Base-by-base conservation (phyloP, 2,329 filamentous ascomycete species). In the Penicillium sp. region DNA sequence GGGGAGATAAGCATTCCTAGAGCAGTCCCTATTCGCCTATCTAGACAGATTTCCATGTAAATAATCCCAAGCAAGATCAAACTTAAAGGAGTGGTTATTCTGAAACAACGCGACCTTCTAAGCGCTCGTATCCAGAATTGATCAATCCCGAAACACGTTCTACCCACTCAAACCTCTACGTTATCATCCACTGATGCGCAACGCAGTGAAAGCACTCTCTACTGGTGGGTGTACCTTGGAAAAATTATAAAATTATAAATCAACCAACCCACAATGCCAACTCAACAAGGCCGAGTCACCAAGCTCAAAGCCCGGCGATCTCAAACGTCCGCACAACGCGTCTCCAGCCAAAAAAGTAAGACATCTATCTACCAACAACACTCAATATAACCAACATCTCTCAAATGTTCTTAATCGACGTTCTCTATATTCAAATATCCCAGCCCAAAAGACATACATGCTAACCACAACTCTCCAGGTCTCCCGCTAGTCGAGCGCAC, bases 401-500 rank as follows among this genome's bases (percentile, higher is more conserved):
- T 31, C 14, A 7, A 33, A 5, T 10, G 5, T 39, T 39, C 35
- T 11, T 10, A 10, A 3, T 19, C 35, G 8, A 8, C n/a, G n/a
- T 19, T 10, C 3, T 19, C 16, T 19, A 39, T 4, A 3, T 3
- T 37, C 4, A 9, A 19, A 9, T 3, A 9, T 4, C 43, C 16
- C 16, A 23, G 23, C 23, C 16, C 1, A 14, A 23, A 33, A 1
- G 19, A 33, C 25, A 21, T 48, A 35, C 47, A 56, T 62, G n/a
- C 53, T 67, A 57, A 69, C 48, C 33, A 44, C 43, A 29, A 19
- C 14, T 4, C 46, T 13, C 51, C 60, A 64, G 55, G 44, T 2
- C 58, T 66, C 7, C 72, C 69, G 3, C 62, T 80, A 52, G 72
- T 81, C 33, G 76, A 80, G 58, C 69, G 67, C 37, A 73, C 77